Conservation (phyloP, 768 basidiomycete genomes). For the Kwoniella bestiolae region DNA sequence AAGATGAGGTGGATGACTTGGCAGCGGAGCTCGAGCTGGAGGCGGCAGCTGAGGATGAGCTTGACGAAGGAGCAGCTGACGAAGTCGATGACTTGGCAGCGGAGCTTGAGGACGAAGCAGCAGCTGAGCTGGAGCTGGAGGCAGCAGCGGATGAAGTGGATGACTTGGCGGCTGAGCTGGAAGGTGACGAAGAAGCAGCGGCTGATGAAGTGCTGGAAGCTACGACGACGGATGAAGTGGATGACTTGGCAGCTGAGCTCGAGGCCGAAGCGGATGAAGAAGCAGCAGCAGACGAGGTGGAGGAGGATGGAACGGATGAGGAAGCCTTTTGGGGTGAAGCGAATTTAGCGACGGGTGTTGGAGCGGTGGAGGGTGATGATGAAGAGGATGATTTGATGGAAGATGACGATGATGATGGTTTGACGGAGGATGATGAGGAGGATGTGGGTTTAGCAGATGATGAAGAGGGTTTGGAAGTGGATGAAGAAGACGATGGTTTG, state of each 20-base stretch:
- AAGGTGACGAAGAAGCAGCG: neutral
- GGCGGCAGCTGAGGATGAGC: constrained; percentile 7
- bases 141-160: constrained; percentile 3
- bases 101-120: constrained; percentile 10
- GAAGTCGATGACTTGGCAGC: constrained; percentile 14
- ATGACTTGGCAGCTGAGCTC: constrained; percentile 10
- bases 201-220: neutral
- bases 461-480: constrained; percentile 10
- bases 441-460: constrained; percentile 5
- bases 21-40: constrained; percentile 5
- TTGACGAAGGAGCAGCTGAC: constrained; percentile 7
- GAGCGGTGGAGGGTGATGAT: constrained; percentile 11
- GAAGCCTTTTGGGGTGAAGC: constrained; percentile 1
- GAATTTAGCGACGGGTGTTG: constrained; percentile 17
- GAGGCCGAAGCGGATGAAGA: constrained; percentile 21
- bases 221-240: constrained; percentile 1
- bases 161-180: constrained; percentile 2
- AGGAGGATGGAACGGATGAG: constrained; percentile 10
- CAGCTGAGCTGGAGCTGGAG: constrained; percentile 5
- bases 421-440: neutral
- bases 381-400: constrained; percentile 7
- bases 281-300: constrained; percentile 2
- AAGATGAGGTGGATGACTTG: constrained; percentile 12
- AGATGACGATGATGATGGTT: constrained; percentile 1
- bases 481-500: constrained; percentile 6